These are phyloP conservation scores for Aspergillus arachidicola DNA, from an alignment of 2,329 filamentous ascomycete genomes.

Conservation along the genomic window DNA sequence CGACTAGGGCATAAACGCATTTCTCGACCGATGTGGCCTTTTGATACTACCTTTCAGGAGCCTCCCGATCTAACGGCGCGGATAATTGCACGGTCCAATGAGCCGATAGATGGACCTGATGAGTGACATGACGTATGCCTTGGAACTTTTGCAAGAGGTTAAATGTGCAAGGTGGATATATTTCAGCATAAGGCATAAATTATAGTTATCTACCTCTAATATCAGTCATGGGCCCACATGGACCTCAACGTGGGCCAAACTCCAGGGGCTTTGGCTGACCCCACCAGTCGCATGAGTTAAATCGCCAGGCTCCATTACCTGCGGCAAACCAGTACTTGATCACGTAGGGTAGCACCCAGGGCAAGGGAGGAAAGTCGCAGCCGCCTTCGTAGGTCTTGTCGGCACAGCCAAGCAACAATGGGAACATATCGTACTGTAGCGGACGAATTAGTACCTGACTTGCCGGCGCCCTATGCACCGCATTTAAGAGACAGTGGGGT, in stretches of 20 bases:
- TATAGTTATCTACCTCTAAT: background rate
- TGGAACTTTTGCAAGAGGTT: too few relatives aligned
- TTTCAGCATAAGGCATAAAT: too few relatives aligned
- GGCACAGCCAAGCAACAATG: background rate
- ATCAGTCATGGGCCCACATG: background rate
- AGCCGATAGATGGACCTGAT: constrained; percentile 7
- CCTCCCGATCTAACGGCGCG: constrained; percentile 40
- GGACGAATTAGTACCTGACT: background rate
- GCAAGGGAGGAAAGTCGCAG: background rate
- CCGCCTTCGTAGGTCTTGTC: background rate
- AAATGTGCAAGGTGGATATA: too few relatives aligned
- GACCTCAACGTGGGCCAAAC: background rate
- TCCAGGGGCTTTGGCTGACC: background rate
- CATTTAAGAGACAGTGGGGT: background rate
- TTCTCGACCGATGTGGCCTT: constrained; percentile 54
- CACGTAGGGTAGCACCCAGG: background rate
- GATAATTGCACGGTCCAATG: constrained; percentile 39
- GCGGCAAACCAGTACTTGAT: background rate
- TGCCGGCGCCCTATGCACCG: background rate
- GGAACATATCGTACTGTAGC: background rate
- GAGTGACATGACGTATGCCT: too few relatives aligned
- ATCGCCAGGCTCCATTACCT: background rate
- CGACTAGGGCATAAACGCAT: constrained; percentile 54
- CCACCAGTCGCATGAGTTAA: background rate
- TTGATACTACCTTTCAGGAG: constrained; percentile 40